Conservation (phyloP, 1,284 basidiomycete genomes). For the Rhodotorula sp. region DNA sequence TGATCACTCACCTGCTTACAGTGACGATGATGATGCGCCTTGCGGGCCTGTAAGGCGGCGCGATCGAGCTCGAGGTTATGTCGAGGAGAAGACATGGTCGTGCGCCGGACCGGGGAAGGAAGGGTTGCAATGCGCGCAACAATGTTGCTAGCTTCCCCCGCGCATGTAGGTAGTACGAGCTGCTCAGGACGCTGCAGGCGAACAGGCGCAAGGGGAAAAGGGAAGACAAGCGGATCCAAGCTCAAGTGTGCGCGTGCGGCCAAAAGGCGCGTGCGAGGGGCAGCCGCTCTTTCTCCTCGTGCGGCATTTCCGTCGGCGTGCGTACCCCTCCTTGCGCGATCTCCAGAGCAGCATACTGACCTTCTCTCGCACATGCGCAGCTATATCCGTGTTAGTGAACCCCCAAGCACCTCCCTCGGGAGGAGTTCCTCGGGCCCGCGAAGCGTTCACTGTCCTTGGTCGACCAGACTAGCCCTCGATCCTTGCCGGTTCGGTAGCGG, state of each 20-base stretch:
- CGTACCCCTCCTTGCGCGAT: background rate
- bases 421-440: constrained; percentile 10
- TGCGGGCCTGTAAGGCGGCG: background rate
- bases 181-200: background rate
- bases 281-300: constrained; percentile 6
- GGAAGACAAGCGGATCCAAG: background rate
- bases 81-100: no score
- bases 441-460: constrained; percentile 28
- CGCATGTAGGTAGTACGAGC: no score
- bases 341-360: background rate
- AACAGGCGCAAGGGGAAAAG: no score
- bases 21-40: constrained; percentile 4
- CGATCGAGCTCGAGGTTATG: no score
- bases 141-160: no score
- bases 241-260: background rate
- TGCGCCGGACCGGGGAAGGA: no score
- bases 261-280: background rate
- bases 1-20: background rate
- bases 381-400: constrained; percentile 33
- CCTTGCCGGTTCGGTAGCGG: constrained; percentile 25
- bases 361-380: background rate
- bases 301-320: constrained; percentile 25
- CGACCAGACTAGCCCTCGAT: constrained; percentile 26
- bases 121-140: no score
- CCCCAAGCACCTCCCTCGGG: constrained; percentile 22